Evolutionary conservation across 768 basidiomycete species (phyloP).

Genomic region (Boletus rubroflammeus): DNA sequence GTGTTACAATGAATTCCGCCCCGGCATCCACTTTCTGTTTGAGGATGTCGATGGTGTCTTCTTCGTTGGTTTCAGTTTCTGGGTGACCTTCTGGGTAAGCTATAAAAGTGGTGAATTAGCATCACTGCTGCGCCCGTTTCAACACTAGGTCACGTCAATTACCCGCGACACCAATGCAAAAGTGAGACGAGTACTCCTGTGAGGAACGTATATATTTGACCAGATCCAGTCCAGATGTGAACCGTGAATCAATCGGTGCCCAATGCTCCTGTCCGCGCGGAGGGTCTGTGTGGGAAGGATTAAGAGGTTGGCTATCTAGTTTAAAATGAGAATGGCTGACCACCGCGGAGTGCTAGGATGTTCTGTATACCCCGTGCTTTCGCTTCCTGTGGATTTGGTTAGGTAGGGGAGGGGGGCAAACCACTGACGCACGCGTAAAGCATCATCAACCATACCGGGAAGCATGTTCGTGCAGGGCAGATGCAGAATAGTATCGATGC

Average conservation of each 20-base stretch:
- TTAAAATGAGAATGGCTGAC: constrained; percentile 38
- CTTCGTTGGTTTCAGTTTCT: constrained; percentile 55
- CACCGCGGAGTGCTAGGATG: constrained; percentile 89
- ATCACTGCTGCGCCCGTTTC: background rate
- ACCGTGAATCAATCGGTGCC: constrained; percentile 80
- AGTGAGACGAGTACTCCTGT: constrained; percentile 74
- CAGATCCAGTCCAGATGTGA: constrained; percentile 84
- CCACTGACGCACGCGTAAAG: constrained; percentile 60
- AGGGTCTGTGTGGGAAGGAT: constrained; percentile 56
- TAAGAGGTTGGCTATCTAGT: background rate
- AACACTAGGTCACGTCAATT: constrained; percentile 1
- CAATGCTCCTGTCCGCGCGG: constrained; percentile 93
- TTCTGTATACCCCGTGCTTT: constrained; percentile 82
- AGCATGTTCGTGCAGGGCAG: constrained; percentile 98
- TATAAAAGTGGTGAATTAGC: constrained; percentile 25
- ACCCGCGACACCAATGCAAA: constrained; percentile 97
- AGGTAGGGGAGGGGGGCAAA: background rate
- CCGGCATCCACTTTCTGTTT: constrained; percentile 91
- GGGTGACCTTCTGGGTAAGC: constrained; percentile 92
- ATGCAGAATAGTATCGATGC: constrained; percentile 87
- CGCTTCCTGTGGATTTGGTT: constrained; percentile 51
- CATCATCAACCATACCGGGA: constrained; percentile 79
- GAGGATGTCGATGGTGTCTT: constrained; percentile 63
- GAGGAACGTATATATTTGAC: constrained; percentile 81
- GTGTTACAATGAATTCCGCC: constrained; percentile 94